Evolutionary conservation across 2,329 filamentous ascomycete species (phyloP).

Genomic region (Immersiporthe knoxdaviesiana): DNA sequence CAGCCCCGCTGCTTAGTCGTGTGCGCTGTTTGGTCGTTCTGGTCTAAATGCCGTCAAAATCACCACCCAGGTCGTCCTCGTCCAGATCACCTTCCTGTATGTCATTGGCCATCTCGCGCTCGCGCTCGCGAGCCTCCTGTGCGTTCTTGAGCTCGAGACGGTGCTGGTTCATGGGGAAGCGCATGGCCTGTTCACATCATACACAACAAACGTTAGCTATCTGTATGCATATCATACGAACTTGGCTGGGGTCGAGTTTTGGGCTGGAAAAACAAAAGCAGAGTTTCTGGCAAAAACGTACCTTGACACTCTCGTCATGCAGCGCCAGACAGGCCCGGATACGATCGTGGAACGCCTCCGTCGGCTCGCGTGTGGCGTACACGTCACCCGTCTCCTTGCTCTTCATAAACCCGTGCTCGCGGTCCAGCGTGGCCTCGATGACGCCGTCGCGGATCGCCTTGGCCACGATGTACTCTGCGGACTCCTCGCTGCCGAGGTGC

Average conservation of each 20-base stretch:
- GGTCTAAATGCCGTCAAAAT: slow-evolving; percentile 89
- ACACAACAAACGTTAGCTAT: slow-evolving; percentile 31
- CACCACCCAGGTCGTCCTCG: slow-evolving; percentile 92
- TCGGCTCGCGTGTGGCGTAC: slow-evolving; percentile 92
- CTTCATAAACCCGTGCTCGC: slow-evolving; percentile 97
- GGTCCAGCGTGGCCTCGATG: slow-evolving; percentile 91
- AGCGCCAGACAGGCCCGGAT: slow-evolving; percentile 89
- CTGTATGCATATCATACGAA: neutral
- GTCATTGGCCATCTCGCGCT: slow-evolving; percentile 97
- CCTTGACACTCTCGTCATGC: slow-evolving; percentile 98
- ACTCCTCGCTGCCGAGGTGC: slow-evolving; percentile 93
- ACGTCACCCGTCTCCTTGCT: slow-evolving; percentile 96
- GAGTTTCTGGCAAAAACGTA: slow-evolving; percentile 53
- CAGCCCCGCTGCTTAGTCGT: neutral
- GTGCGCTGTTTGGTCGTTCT: neutral
- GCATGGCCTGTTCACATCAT: slow-evolving; percentile 73
- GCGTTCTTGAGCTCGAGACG: slow-evolving; percentile 96
- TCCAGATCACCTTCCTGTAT: slow-evolving; percentile 97
- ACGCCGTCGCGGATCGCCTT: slow-evolving; percentile 98
- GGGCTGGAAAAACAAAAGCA: neutral
- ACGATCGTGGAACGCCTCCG: slow-evolving; percentile 96
- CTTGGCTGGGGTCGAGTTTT: neutral
- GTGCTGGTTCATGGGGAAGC: slow-evolving; percentile 99
- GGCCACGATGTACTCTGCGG: slow-evolving; percentile 97
- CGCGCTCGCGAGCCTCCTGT: slow-evolving; percentile 94